Evolutionary conservation across 2,329 filamentous ascomycete genomes (phyloP), one percentile per base, ranked within the genome.

Genomic region (Capronia epimyces): DNA sequence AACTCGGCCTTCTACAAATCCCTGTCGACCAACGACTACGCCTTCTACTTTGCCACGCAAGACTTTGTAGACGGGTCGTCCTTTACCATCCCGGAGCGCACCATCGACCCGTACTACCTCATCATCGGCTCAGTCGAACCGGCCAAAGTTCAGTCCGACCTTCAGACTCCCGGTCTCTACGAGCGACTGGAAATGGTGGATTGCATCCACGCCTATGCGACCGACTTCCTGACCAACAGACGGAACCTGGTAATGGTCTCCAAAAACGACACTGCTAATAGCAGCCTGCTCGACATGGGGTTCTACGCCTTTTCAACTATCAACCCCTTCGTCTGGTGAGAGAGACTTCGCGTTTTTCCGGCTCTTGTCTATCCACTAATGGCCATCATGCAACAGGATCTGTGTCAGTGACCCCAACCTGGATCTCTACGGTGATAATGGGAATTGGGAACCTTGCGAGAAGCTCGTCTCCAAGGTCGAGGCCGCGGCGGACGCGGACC

Each of bases 1-100:
- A 65, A 65, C 50, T 64, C 63, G 3, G 60, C 56, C 4, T 59
- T 65, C 34, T 65, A 59, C 46, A 51, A 56, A 34, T 60, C 61
- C 6, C 50, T 62, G 1, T 32, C 51, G 2, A 56, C 49, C 1
- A 58, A 62, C 18, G 52, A 58, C n/a, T 64, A 64, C 50, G 21
- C 48, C 15, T 40, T 62, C 2, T 52, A 56, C 21, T 20, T 58
- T 5, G 61, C 53, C n/a, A 50, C 32, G 21, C 49, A 49, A 22
- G 53, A 48, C n/a, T 62, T 62, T 49, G 34, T 56, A 7, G 46
- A 47, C 13, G 49, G 56, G 2, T 18, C 32, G 9, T 6, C 32
- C 32, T 49, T 22, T 3, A 42, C 45, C 40, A 31, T 9, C 24
- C 50, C 9, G 29, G 6, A 21, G 16, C 46, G 24, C 21, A 49